Percentiles rank a stretch among this genome's conserved stretches.
phyloP scores from a whole-genome alignment of 306 rosid genomes.

The Hippophae rhamnoides region DNA sequence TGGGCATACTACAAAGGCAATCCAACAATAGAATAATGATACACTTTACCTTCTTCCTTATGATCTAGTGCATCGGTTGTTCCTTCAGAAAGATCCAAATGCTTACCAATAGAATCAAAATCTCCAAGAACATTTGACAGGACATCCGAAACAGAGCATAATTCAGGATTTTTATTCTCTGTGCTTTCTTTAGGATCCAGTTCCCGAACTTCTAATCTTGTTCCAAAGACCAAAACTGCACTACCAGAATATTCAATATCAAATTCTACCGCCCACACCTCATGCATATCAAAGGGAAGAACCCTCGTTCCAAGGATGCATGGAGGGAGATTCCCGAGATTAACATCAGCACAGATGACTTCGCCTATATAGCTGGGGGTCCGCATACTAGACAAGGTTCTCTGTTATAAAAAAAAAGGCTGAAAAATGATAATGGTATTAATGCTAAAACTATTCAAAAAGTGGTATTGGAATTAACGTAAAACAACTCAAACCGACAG shows the following conservation, averaged over 20 bases:
- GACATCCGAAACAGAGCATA: conserved; percentile 37
- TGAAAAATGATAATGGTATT: conserved; percentile 1
- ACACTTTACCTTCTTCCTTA: conserved; percentile 50
- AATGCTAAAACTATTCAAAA: not conserved
- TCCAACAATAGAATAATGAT: no score
- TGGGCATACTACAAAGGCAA: not conserved
- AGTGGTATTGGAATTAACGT: no score
- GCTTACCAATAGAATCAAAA: conserved; percentile 45
- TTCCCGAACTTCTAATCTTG: conserved; percentile 85
- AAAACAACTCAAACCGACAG: not conserved
- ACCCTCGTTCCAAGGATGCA: conserved; percentile 65
- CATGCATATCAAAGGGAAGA: conserved; percentile 75
- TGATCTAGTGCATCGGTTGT: conserved; percentile 27
- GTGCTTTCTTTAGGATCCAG: conserved; percentile 37
- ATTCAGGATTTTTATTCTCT: conserved; percentile 34
- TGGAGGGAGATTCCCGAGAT: conserved; percentile 77
- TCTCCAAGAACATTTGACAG: conserved; percentile 70
- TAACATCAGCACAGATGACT: conserved; percentile 59
- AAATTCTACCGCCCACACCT: conserved; percentile 75
- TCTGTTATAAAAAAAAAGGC: conserved; percentile 34
- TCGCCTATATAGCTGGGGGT: conserved; percentile 80
- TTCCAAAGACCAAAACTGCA: conserved; percentile 56
- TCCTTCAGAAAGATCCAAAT: conserved; percentile 50
- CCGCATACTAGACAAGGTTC: conserved; percentile 58
- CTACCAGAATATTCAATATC: conserved; percentile 88